Conservation (phyloP, 495 filamentous ascomycete genomes). For the Chlorociboria aeruginascens region DNA sequence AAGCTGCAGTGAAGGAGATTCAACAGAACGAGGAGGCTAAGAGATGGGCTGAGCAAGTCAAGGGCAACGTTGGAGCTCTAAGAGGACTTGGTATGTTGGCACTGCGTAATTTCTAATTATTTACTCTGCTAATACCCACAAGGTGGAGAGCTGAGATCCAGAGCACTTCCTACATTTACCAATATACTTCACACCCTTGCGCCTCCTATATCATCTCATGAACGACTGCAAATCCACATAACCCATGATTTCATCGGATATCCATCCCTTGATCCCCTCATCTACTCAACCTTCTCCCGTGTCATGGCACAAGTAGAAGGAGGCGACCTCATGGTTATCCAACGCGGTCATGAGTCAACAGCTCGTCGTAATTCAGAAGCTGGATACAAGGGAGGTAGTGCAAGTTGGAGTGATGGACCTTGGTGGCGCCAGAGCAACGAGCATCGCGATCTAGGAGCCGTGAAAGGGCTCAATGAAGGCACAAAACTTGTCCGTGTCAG, state of each 20-base stretch:
- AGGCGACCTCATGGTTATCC: conserved; percentile 91
- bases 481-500: conserved; percentile 80
- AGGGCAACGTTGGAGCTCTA: conserved; percentile 78
- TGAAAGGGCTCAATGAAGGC: conserved; percentile 71
- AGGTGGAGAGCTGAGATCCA: conserved; percentile 84
- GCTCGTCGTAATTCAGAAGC: conserved; percentile 49
- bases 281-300: conserved; percentile 85
- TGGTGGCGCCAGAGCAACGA: conserved; percentile 77
- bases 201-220: conserved; percentile 93
- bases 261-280: conserved; percentile 84
- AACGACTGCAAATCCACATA: conserved; percentile 94
- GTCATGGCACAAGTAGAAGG: conserved; percentile 99
- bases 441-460: conserved; percentile 65
- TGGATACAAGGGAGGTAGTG: conserved; percentile 42
- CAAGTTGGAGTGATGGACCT: conserved; percentile 80
- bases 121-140: conserved; percentile 4
- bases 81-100: conserved; percentile 58
- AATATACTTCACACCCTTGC: conserved; percentile 89
- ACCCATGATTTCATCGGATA: conserved; percentile 93
- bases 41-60: conserved; percentile 89
- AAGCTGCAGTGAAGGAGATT: conserved; percentile 87
- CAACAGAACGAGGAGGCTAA: conserved; percentile 94
- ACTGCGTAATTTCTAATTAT: background rate
- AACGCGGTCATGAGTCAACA: conserved; percentile 66
- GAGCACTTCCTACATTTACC: conserved; percentile 89